Conservation (phyloP, 2,329 filamentous ascomycete genomes). For the Xylariales sp. region DNA sequence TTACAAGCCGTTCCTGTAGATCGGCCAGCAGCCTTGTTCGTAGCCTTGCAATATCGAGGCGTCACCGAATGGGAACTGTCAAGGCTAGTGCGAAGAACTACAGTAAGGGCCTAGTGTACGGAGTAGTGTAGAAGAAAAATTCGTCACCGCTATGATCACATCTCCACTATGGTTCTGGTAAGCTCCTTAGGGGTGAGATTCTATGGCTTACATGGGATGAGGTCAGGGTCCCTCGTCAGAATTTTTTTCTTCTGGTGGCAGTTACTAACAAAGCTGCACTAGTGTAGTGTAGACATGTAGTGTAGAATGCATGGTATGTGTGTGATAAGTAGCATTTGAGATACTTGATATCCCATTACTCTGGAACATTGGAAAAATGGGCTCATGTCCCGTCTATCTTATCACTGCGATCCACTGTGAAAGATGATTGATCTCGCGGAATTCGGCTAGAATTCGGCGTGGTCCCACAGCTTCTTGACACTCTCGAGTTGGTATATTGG, state of each 20-base stretch:
- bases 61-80: background rate
- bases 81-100: background rate
- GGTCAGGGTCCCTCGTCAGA: conserved; percentile 7
- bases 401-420: background rate
- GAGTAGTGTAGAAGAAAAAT: background rate
- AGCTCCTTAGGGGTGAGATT: background rate
- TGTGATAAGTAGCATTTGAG: conserved; percentile 2
- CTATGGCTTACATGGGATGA: background rate
- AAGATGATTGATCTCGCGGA: conserved; percentile 8
- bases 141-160: conserved; percentile 5
- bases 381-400: too few relatives aligned
- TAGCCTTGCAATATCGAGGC: conserved; percentile 5
- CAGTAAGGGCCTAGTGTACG: background rate
- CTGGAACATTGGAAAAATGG: background rate
- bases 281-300: too few relatives aligned
- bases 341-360: background rate
- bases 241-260: conserved; percentile 6
- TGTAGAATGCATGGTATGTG: background rate
- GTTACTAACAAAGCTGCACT: background rate
- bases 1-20: background rate
- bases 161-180: background rate
- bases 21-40: conserved; percentile 7
- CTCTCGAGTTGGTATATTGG: background rate
- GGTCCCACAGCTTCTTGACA: background rate
- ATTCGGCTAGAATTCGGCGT: background rate